Conservation (phyloP, 192 early-diverging fungal genomes). For the Coemansia sp. region DNA sequence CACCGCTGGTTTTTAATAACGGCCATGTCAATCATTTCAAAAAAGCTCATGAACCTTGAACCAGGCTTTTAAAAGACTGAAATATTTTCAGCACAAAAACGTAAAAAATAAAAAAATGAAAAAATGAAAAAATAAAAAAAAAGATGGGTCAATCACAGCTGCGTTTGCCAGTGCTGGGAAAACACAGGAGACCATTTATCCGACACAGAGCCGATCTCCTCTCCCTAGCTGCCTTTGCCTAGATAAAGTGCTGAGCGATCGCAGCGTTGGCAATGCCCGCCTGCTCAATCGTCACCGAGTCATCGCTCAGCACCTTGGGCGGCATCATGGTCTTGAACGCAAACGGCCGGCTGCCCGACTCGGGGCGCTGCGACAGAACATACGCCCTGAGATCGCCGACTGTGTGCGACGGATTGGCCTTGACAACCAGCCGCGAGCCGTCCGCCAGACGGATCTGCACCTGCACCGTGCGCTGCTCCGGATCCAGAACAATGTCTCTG, state of each 20-base stretch:
- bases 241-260: constrained; percentile 70
- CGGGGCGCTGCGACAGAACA: constrained; percentile 70
- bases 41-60: too few relatives aligned
- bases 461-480: constrained; percentile 73
- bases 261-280: constrained; percentile 87
- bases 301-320: constrained; percentile 73
- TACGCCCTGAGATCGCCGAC: constrained; percentile 80
- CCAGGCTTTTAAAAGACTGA: too few relatives aligned
- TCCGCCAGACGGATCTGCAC: constrained; percentile 93
- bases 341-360: constrained; percentile 64
- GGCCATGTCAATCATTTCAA: too few relatives aligned
- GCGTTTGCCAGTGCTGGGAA: background rate
- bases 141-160: background rate
- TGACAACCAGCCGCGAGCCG: constrained; percentile 85
- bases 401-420: constrained; percentile 89
- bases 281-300: constrained; percentile 70
- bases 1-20: too few relatives aligned
- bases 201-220: too few relatives aligned
- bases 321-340: constrained; percentile 87
- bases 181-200: too few relatives aligned
- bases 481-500: constrained; percentile 64
- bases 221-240: background rate
- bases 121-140: background rate
- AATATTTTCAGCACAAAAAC: too few relatives aligned
- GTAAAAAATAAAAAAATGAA: background rate